phyloP scores from a whole-genome alignment of 805 yeast genomes.

The Wickerhamiella sergipiensis region DNA sequence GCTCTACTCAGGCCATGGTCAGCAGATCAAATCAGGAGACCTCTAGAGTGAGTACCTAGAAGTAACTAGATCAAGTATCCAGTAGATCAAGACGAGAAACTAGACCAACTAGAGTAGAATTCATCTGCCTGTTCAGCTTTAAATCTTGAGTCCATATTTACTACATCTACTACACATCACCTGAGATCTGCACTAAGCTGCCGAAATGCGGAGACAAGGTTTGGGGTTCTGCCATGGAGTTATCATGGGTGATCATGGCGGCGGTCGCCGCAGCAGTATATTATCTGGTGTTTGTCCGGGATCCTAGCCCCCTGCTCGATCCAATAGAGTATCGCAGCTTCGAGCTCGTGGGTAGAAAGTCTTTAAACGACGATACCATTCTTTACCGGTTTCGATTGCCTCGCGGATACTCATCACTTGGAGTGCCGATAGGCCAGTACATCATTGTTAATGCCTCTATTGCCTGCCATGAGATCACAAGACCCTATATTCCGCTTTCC shows the following conservation, averaged over 20 bases:
- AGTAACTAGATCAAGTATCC: too few species aligned
- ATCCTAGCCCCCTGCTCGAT: constrained; percentile 33
- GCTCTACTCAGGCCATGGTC: too few species aligned
- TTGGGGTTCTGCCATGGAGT: background rate
- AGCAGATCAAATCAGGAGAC: too few species aligned
- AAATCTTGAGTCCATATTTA: too few species aligned
- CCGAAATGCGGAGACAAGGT: background rate
- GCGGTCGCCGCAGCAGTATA: background rate
- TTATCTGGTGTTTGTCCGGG: background rate
- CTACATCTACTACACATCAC: too few species aligned
- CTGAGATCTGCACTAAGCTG: too few species aligned
- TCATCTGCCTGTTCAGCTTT: too few species aligned
- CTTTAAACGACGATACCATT: constrained; percentile 67
- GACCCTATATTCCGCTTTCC: constrained; percentile 86
- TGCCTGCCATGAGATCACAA: constrained; percentile 63
- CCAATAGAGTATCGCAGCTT: constrained; percentile 58
- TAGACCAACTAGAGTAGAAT: too few species aligned
- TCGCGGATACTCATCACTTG: constrained; percentile 54
- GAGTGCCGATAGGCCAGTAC: constrained; percentile 91
- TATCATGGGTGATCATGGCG: background rate
- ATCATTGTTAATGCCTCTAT: constrained; percentile 65
- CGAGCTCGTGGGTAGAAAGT: constrained; percentile 65
- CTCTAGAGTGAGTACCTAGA: too few species aligned
- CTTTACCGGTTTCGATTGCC: constrained; percentile 73
- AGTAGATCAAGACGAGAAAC: too few species aligned